Evolutionary conservation across 2,329 filamentous ascomycete genomes (phyloP), one percentile per base, ranked within the genome.

Genomic region (Talaromyces sp.): DNA sequence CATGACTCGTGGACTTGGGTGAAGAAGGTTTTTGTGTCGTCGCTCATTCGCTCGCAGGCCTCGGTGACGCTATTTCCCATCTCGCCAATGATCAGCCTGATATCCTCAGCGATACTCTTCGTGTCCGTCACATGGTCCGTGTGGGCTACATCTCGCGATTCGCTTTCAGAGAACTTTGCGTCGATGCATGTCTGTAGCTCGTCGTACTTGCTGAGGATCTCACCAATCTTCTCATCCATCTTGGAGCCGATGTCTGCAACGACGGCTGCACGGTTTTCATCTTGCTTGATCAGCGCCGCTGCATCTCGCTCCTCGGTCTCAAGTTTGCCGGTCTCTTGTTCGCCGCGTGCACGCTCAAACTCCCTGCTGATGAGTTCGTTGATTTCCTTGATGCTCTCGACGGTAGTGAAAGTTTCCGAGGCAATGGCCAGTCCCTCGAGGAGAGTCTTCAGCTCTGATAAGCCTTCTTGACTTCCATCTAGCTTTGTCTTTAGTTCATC

Each of bases 1-100:
- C 88, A 88, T 4, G 93, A 87, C 54, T 93, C 88, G 60, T 96
- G 91, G 15, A 96, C 89, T 66, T 89, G 88, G 57, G 84, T 85
- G 67, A 96, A 93, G 32, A 96, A 91, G 0, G 90, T 92, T 77
- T 91, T 91, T 8, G 91, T 93, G 52, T 95, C 92, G 70, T 92
- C 88, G 60, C 91, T 87, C 83, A 93, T 89, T 75, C 92, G 93
- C 70, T 96, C 91, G 61, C 93, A 85, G 0, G 90, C 89, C 59
- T 96, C 91, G 0, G 88, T 90, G 59, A 96, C 87, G 7, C 88
- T 88, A 39, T 86, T 86, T 8, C 92, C 91, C 54, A 97, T 87
- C 0, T 91, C 92, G 67, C 96, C 92, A 61, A 96, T 88, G 0
- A 96, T 85, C 9, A 91, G 79, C 74, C 91, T 93, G 62, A 98